Evolutionary conservation across 2,329 filamentous ascomycete species (phyloP).

Genomic region (Claviceps humidiphila): DNA sequence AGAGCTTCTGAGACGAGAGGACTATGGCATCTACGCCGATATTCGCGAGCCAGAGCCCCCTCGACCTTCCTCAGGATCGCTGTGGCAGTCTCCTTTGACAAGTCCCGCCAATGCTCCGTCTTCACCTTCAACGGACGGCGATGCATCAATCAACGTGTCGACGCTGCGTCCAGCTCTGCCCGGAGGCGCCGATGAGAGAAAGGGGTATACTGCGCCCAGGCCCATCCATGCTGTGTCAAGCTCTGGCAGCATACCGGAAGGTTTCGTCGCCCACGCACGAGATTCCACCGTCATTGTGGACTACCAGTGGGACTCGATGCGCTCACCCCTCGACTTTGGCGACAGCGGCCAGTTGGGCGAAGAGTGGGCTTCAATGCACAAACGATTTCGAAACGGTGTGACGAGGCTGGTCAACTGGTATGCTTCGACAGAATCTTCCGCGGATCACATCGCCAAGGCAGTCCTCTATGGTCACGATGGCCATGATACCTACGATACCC

Average conservation of each 20-base stretch:
- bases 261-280: slow-evolving; percentile 80
- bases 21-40: slow-evolving; percentile 39
- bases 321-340: slow-evolving; percentile 65
- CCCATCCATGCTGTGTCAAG: slow-evolving; percentile 74
- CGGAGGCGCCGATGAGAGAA: slow-evolving; percentile 13
- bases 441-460: slow-evolving; percentile 35
- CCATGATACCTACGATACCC: slow-evolving; percentile 10
- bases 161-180: slow-evolving; percentile 23
- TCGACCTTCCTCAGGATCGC: slow-evolving; percentile 13
- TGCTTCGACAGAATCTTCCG: slow-evolving; percentile 36
- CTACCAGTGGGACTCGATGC: slow-evolving; percentile 91
- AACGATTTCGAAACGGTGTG: slow-evolving; percentile 68
- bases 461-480: slow-evolving; percentile 5
- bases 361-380: slow-evolving; percentile 94
- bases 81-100: slow-evolving; percentile 21
- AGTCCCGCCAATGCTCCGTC: slow-evolving; percentile 12
- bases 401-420: slow-evolving; percentile 80
- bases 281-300: slow-evolving; percentile 81
- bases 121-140: slow-evolving; percentile 14
- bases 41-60: slow-evolving; percentile 10
- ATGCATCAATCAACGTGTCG: slow-evolving; percentile 15
- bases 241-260: slow-evolving; percentile 69
- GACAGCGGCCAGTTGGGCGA: slow-evolving; percentile 80
- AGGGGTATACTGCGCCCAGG: slow-evolving; percentile 58
- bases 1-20: slow-evolving; percentile 65